phyloP scores from a whole-genome alignment of 2,329 filamentous ascomycete genomes.

The Hypoxylon sp. region DNA sequence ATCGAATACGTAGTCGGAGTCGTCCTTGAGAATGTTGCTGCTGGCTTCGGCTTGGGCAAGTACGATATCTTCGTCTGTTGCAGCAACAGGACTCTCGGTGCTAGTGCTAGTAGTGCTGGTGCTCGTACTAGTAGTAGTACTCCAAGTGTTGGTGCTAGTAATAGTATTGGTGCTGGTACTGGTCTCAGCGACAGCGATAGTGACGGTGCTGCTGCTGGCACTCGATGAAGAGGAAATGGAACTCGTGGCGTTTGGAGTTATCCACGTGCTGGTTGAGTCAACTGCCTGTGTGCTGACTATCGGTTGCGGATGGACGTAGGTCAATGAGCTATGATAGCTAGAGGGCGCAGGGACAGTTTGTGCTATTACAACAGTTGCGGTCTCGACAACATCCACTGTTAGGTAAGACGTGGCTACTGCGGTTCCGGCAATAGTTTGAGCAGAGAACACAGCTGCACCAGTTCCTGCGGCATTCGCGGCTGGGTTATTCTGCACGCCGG shows the following conservation, averaged over 20 bases:
- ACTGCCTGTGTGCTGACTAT: background rate
- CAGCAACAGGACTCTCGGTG: too few relatives aligned
- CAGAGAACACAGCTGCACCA: too few relatives aligned
- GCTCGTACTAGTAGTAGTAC: too few relatives aligned
- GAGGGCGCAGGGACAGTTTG: background rate
- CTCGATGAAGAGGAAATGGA: conserved; percentile 16
- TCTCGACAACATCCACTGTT: too few relatives aligned
- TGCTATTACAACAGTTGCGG: too few relatives aligned
- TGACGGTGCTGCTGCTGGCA: conserved; percentile 22
- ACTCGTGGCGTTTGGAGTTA: conserved; percentile 7
- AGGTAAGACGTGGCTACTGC: too few relatives aligned
- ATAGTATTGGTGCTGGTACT: too few relatives aligned
- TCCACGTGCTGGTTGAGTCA: background rate
- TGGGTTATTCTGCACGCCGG: too few relatives aligned
- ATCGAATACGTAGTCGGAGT: conserved; percentile 59
- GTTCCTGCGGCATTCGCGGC: too few relatives aligned
- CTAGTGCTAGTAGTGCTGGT: too few relatives aligned
- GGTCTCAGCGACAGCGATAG: conserved; percentile 13
- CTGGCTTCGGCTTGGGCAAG: conserved; percentile 55
- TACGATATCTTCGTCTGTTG: conserved; percentile 53
- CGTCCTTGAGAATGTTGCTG: conserved; percentile 52
- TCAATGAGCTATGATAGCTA: conserved; percentile 12
- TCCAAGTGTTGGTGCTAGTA: too few relatives aligned
- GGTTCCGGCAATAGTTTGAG: too few relatives aligned
- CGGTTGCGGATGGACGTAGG: conserved; percentile 5